phyloP scores from a whole-genome alignment of 1,284 basidiomycete species.

The Trichosporon ovoides region DNA sequence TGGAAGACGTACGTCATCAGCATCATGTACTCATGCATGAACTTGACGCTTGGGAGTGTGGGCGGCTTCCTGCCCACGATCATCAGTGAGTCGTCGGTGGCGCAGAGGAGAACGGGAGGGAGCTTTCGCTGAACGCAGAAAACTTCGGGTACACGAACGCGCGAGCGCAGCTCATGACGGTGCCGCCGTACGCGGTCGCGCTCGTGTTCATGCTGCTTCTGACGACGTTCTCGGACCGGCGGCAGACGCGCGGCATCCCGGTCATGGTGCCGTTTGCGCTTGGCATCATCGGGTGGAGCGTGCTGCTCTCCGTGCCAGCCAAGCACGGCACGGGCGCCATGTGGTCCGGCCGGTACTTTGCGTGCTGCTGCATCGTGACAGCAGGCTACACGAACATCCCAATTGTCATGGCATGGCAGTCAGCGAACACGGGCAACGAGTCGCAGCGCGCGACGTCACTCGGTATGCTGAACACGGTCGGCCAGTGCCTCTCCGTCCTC shows the following conservation, averaged over 20 bases:
- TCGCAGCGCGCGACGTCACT: slow-evolving; percentile 48
- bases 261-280: slow-evolving; percentile 45
- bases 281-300: slow-evolving; percentile 48
- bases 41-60: slow-evolving; percentile 69
- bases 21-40: slow-evolving; percentile 60
- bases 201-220: slow-evolving; percentile 61
- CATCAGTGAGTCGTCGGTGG: slow-evolving; percentile 48
- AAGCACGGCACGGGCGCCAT: slow-evolving; percentile 23
- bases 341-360: slow-evolving; percentile 48
- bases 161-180: slow-evolving; percentile 52
- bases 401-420: slow-evolving; percentile 28
- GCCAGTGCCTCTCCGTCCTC: slow-evolving; percentile 50
- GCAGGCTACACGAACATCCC: slow-evolving; percentile 47
- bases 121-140: background rate
- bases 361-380: slow-evolving; percentile 45
- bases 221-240: slow-evolving; percentile 64
- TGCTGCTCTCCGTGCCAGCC: slow-evolving; percentile 45
- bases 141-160: slow-evolving; percentile 50
- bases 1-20: slow-evolving; percentile 57
- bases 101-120: background rate
- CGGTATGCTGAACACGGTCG: slow-evolving; percentile 51
- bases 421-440: slow-evolving; percentile 34
- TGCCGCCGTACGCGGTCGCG: slow-evolving; percentile 23
- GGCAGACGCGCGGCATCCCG: slow-evolving; percentile 59
- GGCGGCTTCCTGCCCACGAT: slow-evolving; percentile 82